Conservation (phyloP, 257 asterid genomes). For the Eustoma russellianum region DNA sequence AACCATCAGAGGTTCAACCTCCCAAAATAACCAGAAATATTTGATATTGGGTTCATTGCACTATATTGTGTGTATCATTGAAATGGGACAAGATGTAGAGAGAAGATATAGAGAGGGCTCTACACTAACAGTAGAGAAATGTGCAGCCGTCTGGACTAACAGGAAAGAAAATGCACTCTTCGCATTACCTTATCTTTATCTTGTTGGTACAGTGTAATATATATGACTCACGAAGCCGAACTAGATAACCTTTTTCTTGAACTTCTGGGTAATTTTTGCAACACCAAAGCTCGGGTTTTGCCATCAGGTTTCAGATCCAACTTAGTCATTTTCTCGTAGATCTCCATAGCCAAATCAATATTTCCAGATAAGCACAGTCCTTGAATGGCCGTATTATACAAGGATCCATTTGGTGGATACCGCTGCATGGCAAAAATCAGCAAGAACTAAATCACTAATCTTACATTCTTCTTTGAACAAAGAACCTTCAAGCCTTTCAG, state of each 20-base stretch:
- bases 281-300: constrained; percentile 81
- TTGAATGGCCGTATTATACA: constrained; percentile 87
- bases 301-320: constrained; percentile 75
- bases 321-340: constrained; percentile 57
- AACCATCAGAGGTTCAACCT: too few species aligned
- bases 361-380: constrained; percentile 69
- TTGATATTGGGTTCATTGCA: too few species aligned
- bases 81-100: too few species aligned
- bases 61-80: too few species aligned
- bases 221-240: too few species aligned
- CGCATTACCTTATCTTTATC: too few species aligned
- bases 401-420: constrained; percentile 56
- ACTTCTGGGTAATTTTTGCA: constrained; percentile 51
- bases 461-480: not conserved
- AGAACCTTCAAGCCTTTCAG: not conserved
- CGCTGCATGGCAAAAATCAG: constrained; percentile 26
- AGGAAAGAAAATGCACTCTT: too few species aligned
- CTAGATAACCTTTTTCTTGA: constrained; percentile 11
- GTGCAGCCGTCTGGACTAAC: too few species aligned
- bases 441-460: not conserved
- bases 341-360: constrained; percentile 48
- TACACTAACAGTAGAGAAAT: too few species aligned
- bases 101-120: too few species aligned
- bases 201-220: too few species aligned
- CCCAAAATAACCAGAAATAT: too few species aligned